Evolutionary conservation across 345 rosid genomes (phyloP).

Genomic region (Syzygium grande): DNA sequence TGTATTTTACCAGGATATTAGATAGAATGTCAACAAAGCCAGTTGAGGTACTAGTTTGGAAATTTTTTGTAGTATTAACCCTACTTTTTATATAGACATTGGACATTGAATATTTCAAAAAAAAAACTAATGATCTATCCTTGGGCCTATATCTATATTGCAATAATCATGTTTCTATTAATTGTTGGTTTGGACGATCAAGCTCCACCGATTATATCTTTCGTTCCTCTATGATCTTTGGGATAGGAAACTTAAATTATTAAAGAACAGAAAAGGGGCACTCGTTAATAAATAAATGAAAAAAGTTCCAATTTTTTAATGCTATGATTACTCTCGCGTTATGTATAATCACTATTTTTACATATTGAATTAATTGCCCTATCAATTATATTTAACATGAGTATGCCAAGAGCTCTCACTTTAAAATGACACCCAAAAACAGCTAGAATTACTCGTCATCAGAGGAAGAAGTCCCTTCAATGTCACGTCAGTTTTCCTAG

Average conservation of each 20-base stretch:
- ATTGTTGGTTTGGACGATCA: background rate
- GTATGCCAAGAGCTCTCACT: too few relatives aligned
- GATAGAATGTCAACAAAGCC: too few relatives aligned
- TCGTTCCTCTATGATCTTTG: background rate
- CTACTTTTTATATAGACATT: too few relatives aligned
- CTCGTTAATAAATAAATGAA: background rate
- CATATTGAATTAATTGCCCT: background rate
- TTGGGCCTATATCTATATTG: too few relatives aligned
- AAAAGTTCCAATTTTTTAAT: background rate
- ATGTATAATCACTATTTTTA: background rate
- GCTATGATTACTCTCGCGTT: background rate
- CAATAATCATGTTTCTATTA: background rate
- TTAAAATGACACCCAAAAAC: too few relatives aligned
- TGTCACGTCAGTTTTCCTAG: background rate
- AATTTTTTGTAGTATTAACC: too few relatives aligned
- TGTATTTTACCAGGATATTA: too few relatives aligned
- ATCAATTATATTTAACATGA: background rate
- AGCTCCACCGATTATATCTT: background rate
- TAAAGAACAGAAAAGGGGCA: background rate
- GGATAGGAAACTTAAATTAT: background rate
- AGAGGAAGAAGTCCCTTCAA: too few relatives aligned
- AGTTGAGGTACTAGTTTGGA: too few relatives aligned
- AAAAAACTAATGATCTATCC: too few relatives aligned
- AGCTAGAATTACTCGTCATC: too few relatives aligned
- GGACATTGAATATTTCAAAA: too few relatives aligned